phyloP scores from a whole-genome alignment of 2,329 filamentous ascomycete species.

The Aspergillus sp. region DNA sequence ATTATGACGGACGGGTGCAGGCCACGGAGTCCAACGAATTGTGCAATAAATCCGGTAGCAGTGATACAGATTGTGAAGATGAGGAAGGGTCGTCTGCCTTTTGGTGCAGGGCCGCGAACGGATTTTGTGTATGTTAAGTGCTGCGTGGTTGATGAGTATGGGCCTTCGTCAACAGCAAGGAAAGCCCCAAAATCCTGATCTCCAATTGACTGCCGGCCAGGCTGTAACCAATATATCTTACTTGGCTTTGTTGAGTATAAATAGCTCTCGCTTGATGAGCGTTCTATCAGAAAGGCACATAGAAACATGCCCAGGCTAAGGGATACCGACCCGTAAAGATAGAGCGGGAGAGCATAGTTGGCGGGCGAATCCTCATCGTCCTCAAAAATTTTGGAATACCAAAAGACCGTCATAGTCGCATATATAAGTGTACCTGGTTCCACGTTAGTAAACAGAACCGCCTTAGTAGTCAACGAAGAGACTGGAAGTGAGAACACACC shows the following conservation, averaged over 20 bases:
- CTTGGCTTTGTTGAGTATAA: constrained; percentile 24
- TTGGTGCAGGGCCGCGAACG: constrained; percentile 15
- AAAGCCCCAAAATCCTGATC: constrained; percentile 42
- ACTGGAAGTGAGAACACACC: constrained; percentile 19
- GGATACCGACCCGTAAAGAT: constrained; percentile 31
- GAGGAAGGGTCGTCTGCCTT: constrained; percentile 17
- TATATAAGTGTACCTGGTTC: constrained; percentile 21
- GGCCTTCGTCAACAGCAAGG: constrained; percentile 27
- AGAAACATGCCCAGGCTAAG: constrained; percentile 35
- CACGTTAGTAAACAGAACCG: constrained; percentile 1
- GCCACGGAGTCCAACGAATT: constrained; percentile 41
- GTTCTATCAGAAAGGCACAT: constrained; percentile 36
- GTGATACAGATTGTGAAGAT: constrained; percentile 26
- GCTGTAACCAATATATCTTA: constrained; percentile 41
- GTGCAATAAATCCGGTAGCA: constrained; percentile 35
- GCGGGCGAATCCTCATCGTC: constrained; percentile 25
- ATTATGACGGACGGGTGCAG: constrained; percentile 39
- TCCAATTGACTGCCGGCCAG: constrained; percentile 36
- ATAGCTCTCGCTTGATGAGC: constrained; percentile 29
- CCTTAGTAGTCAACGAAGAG: background rate
- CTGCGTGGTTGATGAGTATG: constrained; percentile 11
- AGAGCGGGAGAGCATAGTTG: constrained; percentile 36
- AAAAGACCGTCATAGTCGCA: constrained; percentile 30
- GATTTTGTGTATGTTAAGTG: constrained; percentile 31
- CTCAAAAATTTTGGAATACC: constrained; percentile 25